Conservation (phyloP, 2,329 filamentous ascomycete genomes). For the Ustilaginoidea virens region DNA sequence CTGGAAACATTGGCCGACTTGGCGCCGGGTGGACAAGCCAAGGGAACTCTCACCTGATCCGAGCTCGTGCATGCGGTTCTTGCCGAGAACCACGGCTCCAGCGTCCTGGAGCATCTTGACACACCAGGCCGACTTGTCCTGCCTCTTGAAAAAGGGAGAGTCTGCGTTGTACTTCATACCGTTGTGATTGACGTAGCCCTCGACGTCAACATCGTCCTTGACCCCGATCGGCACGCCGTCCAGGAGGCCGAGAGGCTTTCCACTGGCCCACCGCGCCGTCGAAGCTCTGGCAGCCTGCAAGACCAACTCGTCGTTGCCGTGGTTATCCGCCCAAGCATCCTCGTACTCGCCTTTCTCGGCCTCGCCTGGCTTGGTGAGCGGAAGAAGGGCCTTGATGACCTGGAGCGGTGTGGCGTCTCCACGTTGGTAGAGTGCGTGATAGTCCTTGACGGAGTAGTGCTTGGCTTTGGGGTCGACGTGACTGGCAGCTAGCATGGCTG, state of each 20-base stretch:
- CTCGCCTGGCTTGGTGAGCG: slow-evolving; percentile 48
- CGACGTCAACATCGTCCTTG: slow-evolving; percentile 65
- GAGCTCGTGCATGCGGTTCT: slow-evolving; percentile 67
- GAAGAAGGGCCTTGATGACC: slow-evolving; percentile 56
- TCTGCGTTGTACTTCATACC: slow-evolving; percentile 48
- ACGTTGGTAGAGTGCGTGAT: slow-evolving; percentile 56
- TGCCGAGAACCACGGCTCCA: slow-evolving; percentile 61
- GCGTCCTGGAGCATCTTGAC: slow-evolving; percentile 55
- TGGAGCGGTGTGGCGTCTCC: slow-evolving; percentile 56
- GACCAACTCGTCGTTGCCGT: slow-evolving; percentile 39
- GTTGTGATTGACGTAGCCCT: slow-evolving; percentile 51
- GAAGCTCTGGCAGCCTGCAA: slow-evolving; percentile 57
- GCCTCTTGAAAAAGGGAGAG: slow-evolving; percentile 31
- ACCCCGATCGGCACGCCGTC: slow-evolving; percentile 74
- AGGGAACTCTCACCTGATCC: slow-evolving; percentile 51
- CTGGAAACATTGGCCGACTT: too few relatives aligned
- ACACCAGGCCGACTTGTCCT: slow-evolving; percentile 49
- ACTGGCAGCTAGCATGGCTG: slow-evolving; percentile 24
- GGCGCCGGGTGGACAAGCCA: too few relatives aligned
- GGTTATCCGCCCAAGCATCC: slow-evolving; percentile 55
- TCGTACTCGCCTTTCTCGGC: slow-evolving; percentile 44
- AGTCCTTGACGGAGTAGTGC: slow-evolving; percentile 61
- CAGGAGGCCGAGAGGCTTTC: slow-evolving; percentile 49
- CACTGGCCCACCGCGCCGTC: slow-evolving; percentile 53
- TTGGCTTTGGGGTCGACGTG: slow-evolving; percentile 27